These are phyloP conservation scores for Kazachstania africana DNA, from an alignment of 805 yeast species.

Conservation along the genomic window DNA sequence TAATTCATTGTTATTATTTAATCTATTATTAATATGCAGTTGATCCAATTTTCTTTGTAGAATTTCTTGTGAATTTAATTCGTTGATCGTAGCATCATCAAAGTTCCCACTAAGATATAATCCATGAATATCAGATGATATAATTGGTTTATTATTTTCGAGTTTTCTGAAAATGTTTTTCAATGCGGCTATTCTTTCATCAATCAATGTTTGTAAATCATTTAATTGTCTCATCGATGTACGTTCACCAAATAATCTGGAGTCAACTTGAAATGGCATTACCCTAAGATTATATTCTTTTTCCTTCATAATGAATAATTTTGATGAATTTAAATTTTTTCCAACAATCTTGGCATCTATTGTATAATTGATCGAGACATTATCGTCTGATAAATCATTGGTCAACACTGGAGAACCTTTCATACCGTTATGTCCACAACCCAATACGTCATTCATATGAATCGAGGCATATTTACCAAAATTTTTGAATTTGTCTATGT, in stretches of 20 bases:
- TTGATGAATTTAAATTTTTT: slow-evolving; percentile 24
- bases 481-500: slow-evolving; percentile 25
- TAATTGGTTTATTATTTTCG: slow-evolving; percentile 15
- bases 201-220: slow-evolving; percentile 13
- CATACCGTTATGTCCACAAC: slow-evolving; percentile 41
- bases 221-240: slow-evolving; percentile 14
- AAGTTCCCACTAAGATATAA: slow-evolving; percentile 21
- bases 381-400: slow-evolving; percentile 37
- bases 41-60: slow-evolving; percentile 21
- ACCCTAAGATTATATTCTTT: slow-evolving; percentile 29
- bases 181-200: slow-evolving; percentile 20
- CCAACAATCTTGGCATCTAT: slow-evolving; percentile 49
- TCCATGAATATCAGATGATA: slow-evolving; percentile 15
- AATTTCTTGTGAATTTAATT: slow-evolving; percentile 16
- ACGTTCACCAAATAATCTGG: slow-evolving; percentile 8
- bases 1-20: slow-evolving; percentile 5
- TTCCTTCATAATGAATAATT: slow-evolving; percentile 25
- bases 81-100: slow-evolving; percentile 11
- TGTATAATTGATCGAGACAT: slow-evolving; percentile 37
- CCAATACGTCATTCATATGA: slow-evolving; percentile 22
- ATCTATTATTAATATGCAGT: slow-evolving; percentile 18
- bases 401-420: slow-evolving; percentile 46
- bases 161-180: slow-evolving; percentile 15
- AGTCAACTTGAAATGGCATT: slow-evolving; percentile 30
- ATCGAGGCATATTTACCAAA: slow-evolving; percentile 24